Conservation (phyloP, 106 monocot genomes). For the Amphibolis antarctica region DNA sequence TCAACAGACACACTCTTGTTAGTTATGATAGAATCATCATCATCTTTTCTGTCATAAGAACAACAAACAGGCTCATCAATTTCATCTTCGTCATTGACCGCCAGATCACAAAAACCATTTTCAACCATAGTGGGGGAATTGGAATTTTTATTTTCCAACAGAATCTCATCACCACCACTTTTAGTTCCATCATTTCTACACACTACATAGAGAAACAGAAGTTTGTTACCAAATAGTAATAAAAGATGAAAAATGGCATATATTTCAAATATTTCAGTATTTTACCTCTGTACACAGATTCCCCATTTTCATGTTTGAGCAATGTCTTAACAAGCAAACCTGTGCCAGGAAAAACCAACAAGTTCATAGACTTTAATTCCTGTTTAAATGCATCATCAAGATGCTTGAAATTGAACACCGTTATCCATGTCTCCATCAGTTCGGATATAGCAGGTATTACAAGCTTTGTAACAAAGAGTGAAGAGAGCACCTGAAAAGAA, state of each 20-base stretch:
- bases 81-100: too few species aligned
- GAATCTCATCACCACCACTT: neutral
- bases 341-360: slow-evolving; percentile 76
- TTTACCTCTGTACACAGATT: neutral
- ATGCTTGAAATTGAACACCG: slow-evolving; percentile 61
- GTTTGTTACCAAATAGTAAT: neutral
- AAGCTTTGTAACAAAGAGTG: slow-evolving; percentile 56
- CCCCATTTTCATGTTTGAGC: slow-evolving; percentile 12
- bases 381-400: slow-evolving; percentile 37
- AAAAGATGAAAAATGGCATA: neutral
- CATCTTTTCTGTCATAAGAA: too few species aligned
- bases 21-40: too few species aligned
- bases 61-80: too few species aligned
- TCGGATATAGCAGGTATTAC: slow-evolving; percentile 92
- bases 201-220: neutral
- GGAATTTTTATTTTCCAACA: neutral
- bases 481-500: slow-evolving; percentile 52
- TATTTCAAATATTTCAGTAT: too few species aligned
- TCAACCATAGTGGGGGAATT: too few species aligned
- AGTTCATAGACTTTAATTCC: slow-evolving; percentile 53
- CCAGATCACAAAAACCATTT: too few species aligned
- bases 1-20: too few species aligned
- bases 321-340: slow-evolving; percentile 63
- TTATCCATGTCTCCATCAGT: slow-evolving; percentile 68
- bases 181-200: neutral